Evolutionary conservation across 2,329 filamentous ascomycete species (phyloP), one percentile per base, ranked within the genome.

Genomic region (Phaeosphaeria sp.): DNA sequence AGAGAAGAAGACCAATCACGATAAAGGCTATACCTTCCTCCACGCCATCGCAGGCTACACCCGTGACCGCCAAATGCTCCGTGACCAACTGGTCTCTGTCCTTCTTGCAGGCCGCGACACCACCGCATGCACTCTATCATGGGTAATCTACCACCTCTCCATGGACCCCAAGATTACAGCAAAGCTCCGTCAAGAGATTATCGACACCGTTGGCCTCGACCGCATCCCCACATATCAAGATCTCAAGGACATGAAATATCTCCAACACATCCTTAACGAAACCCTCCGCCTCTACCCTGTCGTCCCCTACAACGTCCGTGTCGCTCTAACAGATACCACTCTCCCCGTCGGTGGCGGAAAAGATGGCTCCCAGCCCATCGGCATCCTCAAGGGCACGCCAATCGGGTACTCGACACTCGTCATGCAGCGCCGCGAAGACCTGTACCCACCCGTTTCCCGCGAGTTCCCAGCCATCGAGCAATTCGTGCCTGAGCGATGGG

Each of bases 41-140:
- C 90, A 97, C 77, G 90, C 92, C 27, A 85, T 97, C 2, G 92
- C 92, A 46, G 83, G 84, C 41, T 93, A 92, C 79, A 97, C 93
- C 0, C 87, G 90, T 33, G 80, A 84, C 60, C 74, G 80, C 22
- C 85, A 83, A 53, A 85, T 92, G 3, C 84, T 97, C 15, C 90
- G 92, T 33, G 93, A 97, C 77, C 93, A 97, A 77, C 82, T 97
- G 48, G 85, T 76, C 21, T 72, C 68, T 46, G 85, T 97, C 11
- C 85, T 97, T 2, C 85, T 97, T 17, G 93, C 93, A 1, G 93
- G 92, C 13, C 86, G 91, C 21, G 93, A 97, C 76, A 97, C 93
- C 15, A 97, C 93, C 0, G 93, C 93, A 27, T 86, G 84, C 17
- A 92, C 91, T 0, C 83, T 97, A 0, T 90, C 88, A 0, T 97